Evolutionary conservation across 2,329 filamentous ascomycete genomes (phyloP), one percentile per base, ranked within the genome.

Genomic region (Aspergillus proliferans): DNA sequence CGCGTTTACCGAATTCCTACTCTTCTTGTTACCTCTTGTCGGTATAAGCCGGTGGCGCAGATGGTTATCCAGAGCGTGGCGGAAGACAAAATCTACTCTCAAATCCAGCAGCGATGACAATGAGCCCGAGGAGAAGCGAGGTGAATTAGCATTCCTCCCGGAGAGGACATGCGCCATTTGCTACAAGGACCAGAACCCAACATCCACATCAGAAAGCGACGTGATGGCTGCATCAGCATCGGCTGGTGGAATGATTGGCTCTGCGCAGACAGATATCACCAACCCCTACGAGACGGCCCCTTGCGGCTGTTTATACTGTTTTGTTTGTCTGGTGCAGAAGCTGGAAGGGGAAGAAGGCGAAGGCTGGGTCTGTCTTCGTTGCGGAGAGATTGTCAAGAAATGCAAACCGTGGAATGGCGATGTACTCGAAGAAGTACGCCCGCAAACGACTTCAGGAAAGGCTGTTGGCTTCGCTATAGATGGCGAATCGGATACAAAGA

Each of bases 1-100:
- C 71, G 93, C 93, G n/a, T 95, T 98, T 62, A 98, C 93, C 22
- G 93, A 98, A 67, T 98, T 98, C 61, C 76, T 98, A n/a, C 80
- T 98, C 28, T 98, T 97, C 68, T 81, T 97, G 15, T 78, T 98
- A n/a, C 93, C 93, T 0, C 79, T 98, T n/a, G 87, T 98, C 39
- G 93, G 93, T 46, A 92, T 98, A 58, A 86, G 87, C 62, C 82
- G 90, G 56, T 98, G 93, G 93, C 82, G 89, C 50, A 81, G 91
- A 57, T 95, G 92, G 86, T 75, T 96, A n/a, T 78, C 81, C 18
- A 81, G 90, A 53, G 83, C 85, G n/a, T 95, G 90, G 88, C 83
- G 87, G 58, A 90, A 85, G 67, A 84, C 87, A 1, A 86, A 86
- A 59, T 77, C 81, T 28, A 78, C 87, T 7, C 75, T 87, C 47